These are phyloP conservation scores for Citrus cavaleriei DNA, from an alignment of 345 rosid genomes.

Conservation along the genomic window DNA sequence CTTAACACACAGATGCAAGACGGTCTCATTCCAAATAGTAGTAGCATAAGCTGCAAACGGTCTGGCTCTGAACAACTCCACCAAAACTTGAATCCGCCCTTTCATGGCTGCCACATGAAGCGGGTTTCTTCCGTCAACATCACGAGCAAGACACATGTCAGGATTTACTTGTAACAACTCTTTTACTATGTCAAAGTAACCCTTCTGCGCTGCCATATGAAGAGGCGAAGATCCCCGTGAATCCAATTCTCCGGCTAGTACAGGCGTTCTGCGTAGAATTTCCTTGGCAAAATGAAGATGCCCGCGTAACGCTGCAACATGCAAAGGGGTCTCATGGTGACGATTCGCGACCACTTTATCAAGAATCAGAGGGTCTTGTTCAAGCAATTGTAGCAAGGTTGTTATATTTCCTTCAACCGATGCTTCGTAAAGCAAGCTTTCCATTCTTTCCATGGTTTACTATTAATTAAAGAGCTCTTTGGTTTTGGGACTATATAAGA, in stretches of 20 bases:
- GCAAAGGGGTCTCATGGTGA: slow-evolving; percentile 5
- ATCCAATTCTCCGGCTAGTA: slow-evolving; percentile 13
- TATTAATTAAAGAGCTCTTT: neutral
- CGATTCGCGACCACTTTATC: neutral
- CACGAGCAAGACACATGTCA: slow-evolving; percentile 12
- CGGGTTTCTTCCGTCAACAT: slow-evolving; percentile 24
- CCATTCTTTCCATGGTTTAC: neutral
- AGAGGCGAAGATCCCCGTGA: slow-evolving; percentile 18
- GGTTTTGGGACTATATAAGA: neutral
- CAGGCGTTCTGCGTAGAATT: slow-evolving; percentile 6
- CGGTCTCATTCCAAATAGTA: slow-evolving; percentile 17
- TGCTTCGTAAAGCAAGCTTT: neutral
- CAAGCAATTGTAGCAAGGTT: neutral
- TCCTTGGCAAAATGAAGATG: slow-evolving; percentile 19
- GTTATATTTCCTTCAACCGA: neutral
- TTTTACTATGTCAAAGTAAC: slow-evolving; percentile 20
- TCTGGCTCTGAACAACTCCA: slow-evolving; percentile 12
- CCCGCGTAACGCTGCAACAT: slow-evolving; percentile 20
- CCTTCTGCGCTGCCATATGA: slow-evolving; percentile 23
- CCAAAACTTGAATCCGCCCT: slow-evolving; percentile 17
- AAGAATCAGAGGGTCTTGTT: slow-evolving; percentile 6
- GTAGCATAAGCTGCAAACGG: slow-evolving; percentile 12
- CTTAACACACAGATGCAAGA: slow-evolving; percentile 23
- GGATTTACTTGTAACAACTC: slow-evolving; percentile 16
- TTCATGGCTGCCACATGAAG: slow-evolving; percentile 24